Evolutionary conservation across 805 yeast species (phyloP).

Genomic region (Nakazawaea laoshanensis): DNA sequence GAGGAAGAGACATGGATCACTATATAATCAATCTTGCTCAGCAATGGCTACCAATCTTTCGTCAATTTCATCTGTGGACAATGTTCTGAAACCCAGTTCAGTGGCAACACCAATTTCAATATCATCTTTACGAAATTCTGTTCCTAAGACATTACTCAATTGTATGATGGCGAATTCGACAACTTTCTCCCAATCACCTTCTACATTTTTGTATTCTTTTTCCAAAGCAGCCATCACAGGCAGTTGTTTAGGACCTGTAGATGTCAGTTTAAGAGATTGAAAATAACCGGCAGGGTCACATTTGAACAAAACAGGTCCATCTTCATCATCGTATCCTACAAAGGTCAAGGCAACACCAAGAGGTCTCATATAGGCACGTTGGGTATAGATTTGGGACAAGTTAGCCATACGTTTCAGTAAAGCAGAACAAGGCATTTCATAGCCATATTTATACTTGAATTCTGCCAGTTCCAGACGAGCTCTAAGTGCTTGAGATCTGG

Average conservation of each 20-base stretch:
- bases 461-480: constrained; percentile 96
- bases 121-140: constrained; percentile 91
- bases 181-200: constrained; percentile 82
- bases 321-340: constrained; percentile 79
- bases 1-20: too few relatives aligned
- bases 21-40: constrained; percentile 70
- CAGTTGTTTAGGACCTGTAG: constrained; percentile 97
- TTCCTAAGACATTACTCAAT: constrained; percentile 77
- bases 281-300: constrained; percentile 97
- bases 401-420: constrained; percentile 94
- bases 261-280: constrained; percentile 82
- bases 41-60: constrained; percentile 92
- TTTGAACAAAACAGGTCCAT: constrained; percentile 85
- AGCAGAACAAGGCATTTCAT: constrained; percentile 92
- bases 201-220: constrained; percentile 76
- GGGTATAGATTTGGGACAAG: constrained; percentile 90
- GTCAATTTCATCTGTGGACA: constrained; percentile 84
- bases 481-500: constrained; percentile 79
- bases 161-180: constrained; percentile 87
- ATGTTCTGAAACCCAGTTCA: constrained; percentile 58
- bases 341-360: constrained; percentile 90
- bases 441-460: constrained; percentile 88
- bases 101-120: constrained; percentile 89
- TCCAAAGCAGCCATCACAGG: constrained; percentile 87
- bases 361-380: constrained; percentile 98